phyloP scores from a whole-genome alignment of 140 eudicot genomes.

The Oenanthe javanica region DNA sequence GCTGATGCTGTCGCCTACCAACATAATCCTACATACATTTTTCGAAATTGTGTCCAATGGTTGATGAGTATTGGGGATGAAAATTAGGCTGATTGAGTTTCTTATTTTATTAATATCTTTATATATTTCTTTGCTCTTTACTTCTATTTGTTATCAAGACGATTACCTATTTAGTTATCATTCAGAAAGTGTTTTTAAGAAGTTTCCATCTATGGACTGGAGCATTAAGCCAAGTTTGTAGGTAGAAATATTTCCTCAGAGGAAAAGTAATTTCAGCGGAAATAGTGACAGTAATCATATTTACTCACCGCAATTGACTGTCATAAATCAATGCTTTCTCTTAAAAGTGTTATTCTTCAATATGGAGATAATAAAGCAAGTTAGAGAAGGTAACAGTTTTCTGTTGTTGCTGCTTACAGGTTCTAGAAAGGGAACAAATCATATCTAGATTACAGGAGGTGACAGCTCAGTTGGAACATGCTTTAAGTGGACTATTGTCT shows the following conservation, averaged over 20 bases:
- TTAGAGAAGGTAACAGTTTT: neutral
- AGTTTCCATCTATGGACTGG: neutral
- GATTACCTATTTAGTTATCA: neutral
- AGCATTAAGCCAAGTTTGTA: neutral
- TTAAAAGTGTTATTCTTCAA: neutral
- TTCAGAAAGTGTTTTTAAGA: neutral
- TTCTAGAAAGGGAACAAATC: conserved; percentile 62
- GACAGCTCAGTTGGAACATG: conserved; percentile 62
- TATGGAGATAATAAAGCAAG: neutral
- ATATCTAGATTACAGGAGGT: conserved; percentile 58
- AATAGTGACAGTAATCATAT: neutral
- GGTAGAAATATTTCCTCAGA: neutral
- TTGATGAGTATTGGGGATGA: neutral
- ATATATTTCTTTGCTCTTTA: neutral
- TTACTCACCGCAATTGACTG: neutral
- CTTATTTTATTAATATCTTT: too few species aligned
- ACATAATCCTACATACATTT: neutral
- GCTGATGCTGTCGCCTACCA: neutral
- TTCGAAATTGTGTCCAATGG: neutral
- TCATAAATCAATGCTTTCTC: neutral
- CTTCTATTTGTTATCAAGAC: neutral
- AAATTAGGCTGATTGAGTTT: neutral
- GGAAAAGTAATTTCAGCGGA: neutral
- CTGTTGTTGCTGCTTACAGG: conserved; percentile 35
- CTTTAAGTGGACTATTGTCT: conserved; percentile 48